A percentile compares a stretch with the other conserved stretches of the same genome.
Evolutionary conservation across 805 yeast genomes (phyloP).

Genomic region (Dipodascus albidus): DNA sequence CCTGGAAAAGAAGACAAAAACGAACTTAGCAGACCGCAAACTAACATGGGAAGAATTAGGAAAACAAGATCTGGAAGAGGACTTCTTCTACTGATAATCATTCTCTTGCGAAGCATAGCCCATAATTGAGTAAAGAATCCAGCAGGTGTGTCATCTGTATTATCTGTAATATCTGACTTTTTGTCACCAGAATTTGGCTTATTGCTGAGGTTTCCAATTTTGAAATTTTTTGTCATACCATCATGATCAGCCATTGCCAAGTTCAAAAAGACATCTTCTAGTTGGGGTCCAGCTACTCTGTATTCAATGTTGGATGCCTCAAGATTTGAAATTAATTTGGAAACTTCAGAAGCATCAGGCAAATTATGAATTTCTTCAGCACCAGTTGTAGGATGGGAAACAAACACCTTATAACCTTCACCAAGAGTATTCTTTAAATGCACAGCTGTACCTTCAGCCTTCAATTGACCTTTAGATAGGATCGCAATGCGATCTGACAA

Average conservation of each 20-base stretch:
- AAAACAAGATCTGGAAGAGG: constrained; percentile 20
- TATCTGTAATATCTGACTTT: background rate
- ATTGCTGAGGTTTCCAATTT: background rate
- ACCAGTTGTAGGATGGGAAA: constrained; percentile 19
- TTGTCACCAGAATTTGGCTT: constrained; percentile 4
- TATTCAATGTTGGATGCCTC: constrained; percentile 16
- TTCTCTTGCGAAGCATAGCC: constrained; percentile 23
- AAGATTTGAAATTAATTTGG: constrained; percentile 14
- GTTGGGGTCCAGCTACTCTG: constrained; percentile 25
- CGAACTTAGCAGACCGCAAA: constrained; percentile 18
- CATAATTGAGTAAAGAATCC: constrained; percentile 16
- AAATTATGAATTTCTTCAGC: constrained; percentile 17
- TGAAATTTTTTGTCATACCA: constrained; percentile 4
- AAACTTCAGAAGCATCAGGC: constrained; percentile 16
- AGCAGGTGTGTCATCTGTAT: background rate
- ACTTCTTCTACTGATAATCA: constrained; percentile 19
- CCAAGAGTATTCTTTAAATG: constrained; percentile 25
- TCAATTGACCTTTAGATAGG: constrained; percentile 23
- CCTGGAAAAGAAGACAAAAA: constrained; percentile 14
- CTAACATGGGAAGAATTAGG: constrained; percentile 22
- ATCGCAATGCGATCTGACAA: constrained; percentile 25
- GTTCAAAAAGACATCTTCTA: constrained; percentile 25
- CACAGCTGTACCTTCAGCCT: constrained; percentile 24
- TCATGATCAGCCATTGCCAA: constrained; percentile 21
- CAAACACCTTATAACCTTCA: constrained; percentile 22